phyloP scores from a whole-genome alignment of 148 eudicot genomes.

The Persicaria maculosa region DNA sequence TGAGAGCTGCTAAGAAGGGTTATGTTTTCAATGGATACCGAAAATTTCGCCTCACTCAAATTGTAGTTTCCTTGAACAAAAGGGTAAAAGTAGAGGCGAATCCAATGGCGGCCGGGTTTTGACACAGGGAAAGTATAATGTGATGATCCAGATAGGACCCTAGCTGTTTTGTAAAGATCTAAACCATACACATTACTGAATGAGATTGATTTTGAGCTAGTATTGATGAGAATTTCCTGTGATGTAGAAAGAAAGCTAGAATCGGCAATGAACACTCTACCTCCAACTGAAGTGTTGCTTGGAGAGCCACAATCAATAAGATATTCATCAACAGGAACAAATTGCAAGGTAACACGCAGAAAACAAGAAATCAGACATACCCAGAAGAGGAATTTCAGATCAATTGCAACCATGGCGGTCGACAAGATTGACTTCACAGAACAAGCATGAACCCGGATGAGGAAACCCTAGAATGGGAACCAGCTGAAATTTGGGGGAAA shows the following conservation, averaged over 20 bases:
- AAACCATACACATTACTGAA: constrained; percentile 21
- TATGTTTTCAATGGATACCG: constrained; percentile 49
- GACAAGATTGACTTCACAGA: not conserved
- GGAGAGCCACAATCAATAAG: constrained; percentile 78
- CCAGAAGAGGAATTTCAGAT: constrained; percentile 5
- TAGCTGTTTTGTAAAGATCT: constrained; percentile 56
- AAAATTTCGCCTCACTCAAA: constrained; percentile 46
- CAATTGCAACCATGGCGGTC: constrained; percentile 10
- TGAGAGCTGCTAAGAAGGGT: constrained; percentile 48
- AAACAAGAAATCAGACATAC: constrained; percentile 3
- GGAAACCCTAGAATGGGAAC: not conserved
- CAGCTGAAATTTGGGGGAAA: not conserved
- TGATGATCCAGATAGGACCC: constrained; percentile 50
- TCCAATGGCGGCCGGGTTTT: constrained; percentile 60
- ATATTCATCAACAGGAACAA: constrained; percentile 38
- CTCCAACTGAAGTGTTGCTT: constrained; percentile 39
- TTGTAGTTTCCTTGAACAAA: constrained; percentile 36
- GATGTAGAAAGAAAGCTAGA: constrained; percentile 47
- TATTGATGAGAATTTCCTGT: constrained; percentile 38
- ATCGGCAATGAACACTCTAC: constrained; percentile 59
- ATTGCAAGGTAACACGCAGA: constrained; percentile 5
- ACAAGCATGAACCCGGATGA: constrained; percentile 6
- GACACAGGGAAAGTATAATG: constrained; percentile 51
- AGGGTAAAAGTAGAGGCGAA: constrained; percentile 74
- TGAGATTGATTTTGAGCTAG: constrained; percentile 31